Percentiles rank a stretch among this genome's conserved stretches.
These are phyloP conservation scores for Thermothelomyces thermophilus DNA, from an alignment of 2,329 filamentous ascomycete genomes.

Conservation along the genomic window DNA sequence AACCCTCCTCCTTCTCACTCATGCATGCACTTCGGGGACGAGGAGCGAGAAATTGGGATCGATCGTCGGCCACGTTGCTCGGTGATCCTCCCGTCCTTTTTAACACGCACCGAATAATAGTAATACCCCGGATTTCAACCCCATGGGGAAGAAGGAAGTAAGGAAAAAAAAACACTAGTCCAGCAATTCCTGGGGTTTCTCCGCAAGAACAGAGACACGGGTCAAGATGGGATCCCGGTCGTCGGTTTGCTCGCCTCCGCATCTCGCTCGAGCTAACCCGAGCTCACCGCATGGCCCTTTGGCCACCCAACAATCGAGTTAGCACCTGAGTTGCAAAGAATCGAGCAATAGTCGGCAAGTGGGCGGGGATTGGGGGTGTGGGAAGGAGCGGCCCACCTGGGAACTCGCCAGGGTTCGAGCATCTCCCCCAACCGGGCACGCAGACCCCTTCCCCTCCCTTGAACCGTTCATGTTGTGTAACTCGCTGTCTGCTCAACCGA, in stretches of 20 bases:
- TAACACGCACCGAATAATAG: not conserved
- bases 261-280: slow-evolving; percentile 2
- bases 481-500: slow-evolving; percentile 2
- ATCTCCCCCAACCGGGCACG: too few species aligned
- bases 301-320: too few species aligned
- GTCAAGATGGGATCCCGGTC: not conserved
- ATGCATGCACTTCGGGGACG: too few species aligned
- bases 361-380: not conserved
- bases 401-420: too few species aligned
- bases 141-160: not conserved
- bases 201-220: not conserved
- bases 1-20: too few species aligned
- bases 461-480: not conserved
- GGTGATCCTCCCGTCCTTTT: not conserved
- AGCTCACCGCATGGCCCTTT: slow-evolving; percentile 1
- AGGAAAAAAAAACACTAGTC: too few species aligned
- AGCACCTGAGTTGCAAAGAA: too few species aligned
- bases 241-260: not conserved
- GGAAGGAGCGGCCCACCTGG: not conserved
- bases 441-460: not conserved
- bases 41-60: too few species aligned
- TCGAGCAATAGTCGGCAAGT: too few species aligned
- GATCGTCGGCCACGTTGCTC: not conserved
- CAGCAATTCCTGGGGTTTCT: not conserved
- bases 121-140: slow-evolving; percentile 3